These are phyloP conservation scores for Lentinula sp. DNA, from an alignment of 768 basidiomycete species.

Conservation along the genomic window DNA sequence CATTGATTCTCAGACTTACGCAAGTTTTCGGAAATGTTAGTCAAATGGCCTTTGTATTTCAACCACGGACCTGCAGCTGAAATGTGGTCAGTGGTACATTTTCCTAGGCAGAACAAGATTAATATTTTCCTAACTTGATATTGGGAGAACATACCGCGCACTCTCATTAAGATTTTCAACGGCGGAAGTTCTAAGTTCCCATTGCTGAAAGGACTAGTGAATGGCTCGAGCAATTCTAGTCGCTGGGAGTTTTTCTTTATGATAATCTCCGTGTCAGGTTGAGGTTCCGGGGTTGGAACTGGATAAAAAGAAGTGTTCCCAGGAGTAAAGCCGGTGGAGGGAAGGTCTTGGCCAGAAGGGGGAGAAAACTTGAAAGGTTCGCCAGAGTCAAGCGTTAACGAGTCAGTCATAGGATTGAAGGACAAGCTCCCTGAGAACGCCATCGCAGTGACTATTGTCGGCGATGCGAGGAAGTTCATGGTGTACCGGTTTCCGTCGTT, in stretches of 20 bases:
- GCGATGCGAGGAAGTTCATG: conserved; percentile 98
- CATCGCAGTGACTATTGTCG: conserved; percentile 96
- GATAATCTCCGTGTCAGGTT: conserved; percentile 68
- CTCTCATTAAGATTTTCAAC: conserved; percentile 82
- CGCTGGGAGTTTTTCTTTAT: conserved; percentile 79
- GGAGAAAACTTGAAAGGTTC: conserved; percentile 78
- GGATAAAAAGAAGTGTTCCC: conserved; percentile 79
- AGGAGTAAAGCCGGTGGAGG: conserved; percentile 71
- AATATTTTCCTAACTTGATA: background rate
- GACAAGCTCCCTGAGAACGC: conserved; percentile 90
- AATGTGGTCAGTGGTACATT: conserved; percentile 99
- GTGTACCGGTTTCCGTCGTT: conserved; percentile 94
- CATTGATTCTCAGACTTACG: conserved; percentile 40
- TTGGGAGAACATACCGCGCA: conserved; percentile 56
- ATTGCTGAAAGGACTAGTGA: conserved; percentile 66
- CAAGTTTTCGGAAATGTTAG: conserved; percentile 94
- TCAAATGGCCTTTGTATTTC: conserved; percentile 96
- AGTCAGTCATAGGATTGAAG: conserved; percentile 90
- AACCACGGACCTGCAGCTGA: conserved; percentile 98
- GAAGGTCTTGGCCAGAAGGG: conserved; percentile 81
- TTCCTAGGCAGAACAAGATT: background rate
- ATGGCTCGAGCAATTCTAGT: conserved; percentile 83
- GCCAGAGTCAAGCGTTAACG: conserved; percentile 60
- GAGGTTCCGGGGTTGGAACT: conserved; percentile 61
- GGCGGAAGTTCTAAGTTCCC: conserved; percentile 69